Base-by-base conservation (phyloP, 768 basidiomycete genomes). In the Suillus subluteus region DNA sequence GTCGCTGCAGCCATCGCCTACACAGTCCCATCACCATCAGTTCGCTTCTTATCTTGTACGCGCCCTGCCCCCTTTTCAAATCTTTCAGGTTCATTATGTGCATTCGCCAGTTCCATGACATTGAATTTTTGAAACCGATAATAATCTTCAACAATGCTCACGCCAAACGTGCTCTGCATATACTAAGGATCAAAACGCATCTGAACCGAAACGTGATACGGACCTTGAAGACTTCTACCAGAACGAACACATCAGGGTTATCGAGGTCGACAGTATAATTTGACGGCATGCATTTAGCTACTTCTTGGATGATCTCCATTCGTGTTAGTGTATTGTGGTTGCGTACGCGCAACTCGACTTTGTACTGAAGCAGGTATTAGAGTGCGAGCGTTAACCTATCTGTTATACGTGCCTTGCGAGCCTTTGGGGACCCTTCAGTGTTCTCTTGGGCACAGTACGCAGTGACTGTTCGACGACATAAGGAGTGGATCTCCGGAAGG, bases 161-260 rank as follows among this genome's bases (percentile, higher is more conserved):
- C 80, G 3, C 94, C 91, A 69, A 91, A 94, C 0, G 91, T 80
- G 68, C 87, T 88, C 92, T 94, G 71, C n/a, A 18, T 21, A 52
- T 35, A 64, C 32, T 2, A 15, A 52, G 9, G n/a, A 40, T 65
- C 58, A 6, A 52, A 4, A 44, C 15, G 46, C 9, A 62, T 9
- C 63, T 38, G 3, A 41, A 30, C 61, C 18, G n/a, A n/a, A 64
- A 26, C 58, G 56, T 12, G 30, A 43, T 16, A 74, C 80, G 52
- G 63, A 90, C 93, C 85, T 94, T 95, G 82, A 94, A 94, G 6
- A 95, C 83, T 71, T 95, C 92, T 7, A 94, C 87, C 8, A 95
- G 83, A 56, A 95, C 84, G 67, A 92, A 92, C 3, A 92, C 78
- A 52, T 91, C 84, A 0, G 93, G 90, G 68, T 88, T 78, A 38